Conservation (phyloP, 1,284 basidiomycete genomes). For the Rhodotorula glutinis region DNA sequence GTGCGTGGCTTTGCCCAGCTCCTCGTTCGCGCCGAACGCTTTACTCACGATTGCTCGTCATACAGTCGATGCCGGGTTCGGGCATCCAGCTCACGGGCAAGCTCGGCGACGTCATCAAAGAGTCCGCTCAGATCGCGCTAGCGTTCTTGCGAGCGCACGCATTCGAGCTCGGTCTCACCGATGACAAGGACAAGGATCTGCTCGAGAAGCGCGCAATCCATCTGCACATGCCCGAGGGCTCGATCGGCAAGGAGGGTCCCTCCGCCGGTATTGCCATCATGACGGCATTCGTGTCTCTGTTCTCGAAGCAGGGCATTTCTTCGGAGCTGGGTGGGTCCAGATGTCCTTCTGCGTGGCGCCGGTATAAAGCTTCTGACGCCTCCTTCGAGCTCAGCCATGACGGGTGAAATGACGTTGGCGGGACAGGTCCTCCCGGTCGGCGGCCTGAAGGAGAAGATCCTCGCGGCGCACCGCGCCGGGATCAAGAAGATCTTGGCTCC, state of each 20-base stretch:
- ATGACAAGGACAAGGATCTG: conserved; percentile 64
- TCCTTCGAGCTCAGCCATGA: conserved; percentile 64
- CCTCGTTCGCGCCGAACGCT: neutral
- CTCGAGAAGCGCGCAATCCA: conserved; percentile 77
- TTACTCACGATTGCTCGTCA: neutral
- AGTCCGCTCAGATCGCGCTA: conserved; percentile 89
- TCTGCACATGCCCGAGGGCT: conserved; percentile 94
- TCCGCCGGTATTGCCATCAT: conserved; percentile 92
- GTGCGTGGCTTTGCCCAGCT: conserved; percentile 54
- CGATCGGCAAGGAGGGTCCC: conserved; percentile 96
- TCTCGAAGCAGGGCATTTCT: conserved; percentile 75
- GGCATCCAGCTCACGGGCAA: conserved; percentile 93
- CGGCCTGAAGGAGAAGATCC: conserved; percentile 90
- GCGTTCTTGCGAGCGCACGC: conserved; percentile 92
- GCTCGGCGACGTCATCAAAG: conserved; percentile 94
- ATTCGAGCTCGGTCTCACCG: conserved; percentile 78
- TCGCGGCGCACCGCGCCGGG: conserved; percentile 87
- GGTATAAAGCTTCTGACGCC: conserved; percentile 43
- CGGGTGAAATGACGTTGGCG: conserved; percentile 86
- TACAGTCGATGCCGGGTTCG: conserved; percentile 87
- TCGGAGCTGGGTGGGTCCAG: conserved; percentile 72
- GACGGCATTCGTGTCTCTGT: conserved; percentile 83
- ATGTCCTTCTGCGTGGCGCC: conserved; percentile 12
- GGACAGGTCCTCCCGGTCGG: conserved; percentile 91
- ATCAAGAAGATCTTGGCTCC: conserved; percentile 79